phyloP scores from a whole-genome alignment of 495 filamentous ascomycete genomes.

The Ascodesmis nigricans region DNA sequence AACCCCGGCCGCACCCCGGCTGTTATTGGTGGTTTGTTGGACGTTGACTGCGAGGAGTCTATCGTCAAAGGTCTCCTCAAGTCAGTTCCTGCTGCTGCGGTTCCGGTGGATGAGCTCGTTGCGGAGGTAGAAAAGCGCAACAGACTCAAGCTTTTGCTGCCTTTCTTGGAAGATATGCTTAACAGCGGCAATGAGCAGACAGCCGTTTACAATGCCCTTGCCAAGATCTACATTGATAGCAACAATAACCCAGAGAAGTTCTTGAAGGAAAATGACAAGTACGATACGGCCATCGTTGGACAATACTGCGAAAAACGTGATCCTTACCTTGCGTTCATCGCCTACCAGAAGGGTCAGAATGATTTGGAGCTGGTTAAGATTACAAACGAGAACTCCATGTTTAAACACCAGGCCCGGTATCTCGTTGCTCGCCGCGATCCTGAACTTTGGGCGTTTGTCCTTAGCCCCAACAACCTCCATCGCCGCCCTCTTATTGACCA shows the following conservation, averaged over 20 bases:
- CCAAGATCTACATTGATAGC: conserved; percentile 99
- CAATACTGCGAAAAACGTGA: conserved; percentile 99
- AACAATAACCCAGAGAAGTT: conserved; percentile 99
- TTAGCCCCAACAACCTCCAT: conserved; percentile 87
- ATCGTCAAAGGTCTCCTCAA: conserved; percentile 87
- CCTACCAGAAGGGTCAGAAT: conserved; percentile 91
- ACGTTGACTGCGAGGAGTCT: conserved; percentile 89
- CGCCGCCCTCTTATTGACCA: conserved; percentile 86
- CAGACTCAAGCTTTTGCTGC: conserved; percentile 81
- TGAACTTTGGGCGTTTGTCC: conserved; percentile 86
- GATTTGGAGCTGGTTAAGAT: conserved; percentile 93
- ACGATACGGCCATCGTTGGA: conserved; percentile 77
- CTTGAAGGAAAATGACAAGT: conserved; percentile 92
- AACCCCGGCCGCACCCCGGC: conserved; percentile 86
- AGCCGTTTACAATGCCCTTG: conserved; percentile 92
- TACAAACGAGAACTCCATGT: conserved; percentile 98
- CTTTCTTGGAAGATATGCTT: conserved; percentile 86
- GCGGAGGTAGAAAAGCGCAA: conserved; percentile 87
- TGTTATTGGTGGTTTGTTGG: conserved; percentile 85
- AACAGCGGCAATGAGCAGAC: conserved; percentile 88
- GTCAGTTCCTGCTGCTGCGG: conserved; percentile 61
- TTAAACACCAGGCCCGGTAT: conserved; percentile 86
- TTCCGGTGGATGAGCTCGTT: conserved; percentile 93
- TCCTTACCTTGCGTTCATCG: conserved; percentile 87
- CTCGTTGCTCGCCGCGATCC: conserved; percentile 71